Conservation (phyloP, 768 basidiomycete genomes). For the Pisolithus marmoratus region DNA sequence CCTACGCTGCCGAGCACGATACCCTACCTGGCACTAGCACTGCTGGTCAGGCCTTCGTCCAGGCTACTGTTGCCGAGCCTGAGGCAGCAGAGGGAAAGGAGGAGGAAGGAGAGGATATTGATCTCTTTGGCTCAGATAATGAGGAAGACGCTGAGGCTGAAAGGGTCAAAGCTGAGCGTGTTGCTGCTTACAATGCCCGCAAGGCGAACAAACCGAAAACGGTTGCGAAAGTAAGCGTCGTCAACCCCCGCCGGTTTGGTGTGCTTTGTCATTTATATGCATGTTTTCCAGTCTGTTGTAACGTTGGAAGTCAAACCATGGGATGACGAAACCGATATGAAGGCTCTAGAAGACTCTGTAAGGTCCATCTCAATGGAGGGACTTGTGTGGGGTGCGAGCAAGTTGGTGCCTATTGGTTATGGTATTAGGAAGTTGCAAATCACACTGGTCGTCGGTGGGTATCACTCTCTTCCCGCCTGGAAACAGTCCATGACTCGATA, state of each 20-base stretch:
- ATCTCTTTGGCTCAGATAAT: conserved; percentile 85
- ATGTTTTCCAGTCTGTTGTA: conserved; percentile 74
- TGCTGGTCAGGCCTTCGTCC: conserved; percentile 70
- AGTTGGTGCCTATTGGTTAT: conserved; percentile 88
- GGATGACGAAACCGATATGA: conserved; percentile 99
- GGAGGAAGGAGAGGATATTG: conserved; percentile 70
- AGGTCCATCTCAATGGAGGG: conserved; percentile 85
- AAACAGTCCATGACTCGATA: background rate
- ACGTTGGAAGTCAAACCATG: conserved; percentile 98
- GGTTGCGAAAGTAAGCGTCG: conserved; percentile 66
- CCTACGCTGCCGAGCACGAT: conserved; percentile 72
- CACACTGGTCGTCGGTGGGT: conserved; percentile 52
- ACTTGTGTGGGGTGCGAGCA: conserved; percentile 93
- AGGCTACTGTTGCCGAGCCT: conserved; percentile 42
- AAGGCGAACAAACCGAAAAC: conserved; percentile 90
- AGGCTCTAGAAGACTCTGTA: conserved; percentile 72
- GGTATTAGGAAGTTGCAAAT: conserved; percentile 91
- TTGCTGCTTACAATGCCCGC: conserved; percentile 89
- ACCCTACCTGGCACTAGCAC: conserved; percentile 81
- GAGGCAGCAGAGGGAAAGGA: conserved; percentile 40
- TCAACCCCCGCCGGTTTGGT: background rate
- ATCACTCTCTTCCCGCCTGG: background rate
- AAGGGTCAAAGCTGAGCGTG: conserved; percentile 83
- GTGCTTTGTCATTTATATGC: conserved; percentile 2
- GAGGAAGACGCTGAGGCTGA: conserved; percentile 84